A percentile compares a stretch with the other conserved stretches of the same genome.
Evolutionary conservation across 768 basidiomycete species (phyloP).

Genomic region (Phlegmacium glaucopus): DNA sequence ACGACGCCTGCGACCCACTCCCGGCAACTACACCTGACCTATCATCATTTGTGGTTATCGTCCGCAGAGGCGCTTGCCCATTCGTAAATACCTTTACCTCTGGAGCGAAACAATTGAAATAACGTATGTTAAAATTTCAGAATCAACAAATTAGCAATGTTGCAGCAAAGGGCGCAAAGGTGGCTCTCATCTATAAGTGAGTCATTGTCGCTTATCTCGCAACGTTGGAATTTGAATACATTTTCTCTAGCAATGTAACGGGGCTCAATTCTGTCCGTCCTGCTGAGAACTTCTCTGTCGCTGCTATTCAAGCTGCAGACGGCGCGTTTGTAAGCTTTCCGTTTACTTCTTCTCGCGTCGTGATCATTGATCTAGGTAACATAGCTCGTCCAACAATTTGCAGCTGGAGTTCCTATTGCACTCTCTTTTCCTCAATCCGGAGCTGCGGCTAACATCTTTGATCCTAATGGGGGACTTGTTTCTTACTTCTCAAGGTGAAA

Average conservation of each 20-base stretch:
- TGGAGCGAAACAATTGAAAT: not conserved
- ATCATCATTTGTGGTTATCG: slow-evolving; percentile 45
- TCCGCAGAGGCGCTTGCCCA: slow-evolving; percentile 56
- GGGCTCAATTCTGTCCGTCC: slow-evolving; percentile 38
- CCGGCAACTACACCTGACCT: slow-evolving; percentile 52
- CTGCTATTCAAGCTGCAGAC: slow-evolving; percentile 49
- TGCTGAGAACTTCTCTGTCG: slow-evolving; percentile 38
- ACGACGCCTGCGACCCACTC: slow-evolving; percentile 57
- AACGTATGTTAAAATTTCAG: slow-evolving; percentile 14
- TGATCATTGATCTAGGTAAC: not conserved
- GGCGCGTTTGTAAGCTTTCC: slow-evolving; percentile 44
- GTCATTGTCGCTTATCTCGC: slow-evolving; percentile 11
- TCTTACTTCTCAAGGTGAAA: slow-evolving; percentile 43
- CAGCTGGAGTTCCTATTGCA: slow-evolving; percentile 34
- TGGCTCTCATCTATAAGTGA: slow-evolving; percentile 51
- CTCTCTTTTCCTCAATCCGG: slow-evolving; percentile 49
- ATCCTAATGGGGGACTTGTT: slow-evolving; percentile 50
- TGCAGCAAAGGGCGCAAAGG: slow-evolving; percentile 47
- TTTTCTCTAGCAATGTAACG: slow-evolving; percentile 39
- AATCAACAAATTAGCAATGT: slow-evolving; percentile 48
- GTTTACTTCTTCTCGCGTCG: not conserved
- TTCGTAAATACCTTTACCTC: slow-evolving; percentile 34
- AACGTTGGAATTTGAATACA: not conserved
- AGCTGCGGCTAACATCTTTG: slow-evolving; percentile 34
- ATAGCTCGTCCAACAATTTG: slow-evolving; percentile 48